phyloP scores from a whole-genome alignment of 2,329 filamentous ascomycete species.

The Byssothecium circinans region DNA sequence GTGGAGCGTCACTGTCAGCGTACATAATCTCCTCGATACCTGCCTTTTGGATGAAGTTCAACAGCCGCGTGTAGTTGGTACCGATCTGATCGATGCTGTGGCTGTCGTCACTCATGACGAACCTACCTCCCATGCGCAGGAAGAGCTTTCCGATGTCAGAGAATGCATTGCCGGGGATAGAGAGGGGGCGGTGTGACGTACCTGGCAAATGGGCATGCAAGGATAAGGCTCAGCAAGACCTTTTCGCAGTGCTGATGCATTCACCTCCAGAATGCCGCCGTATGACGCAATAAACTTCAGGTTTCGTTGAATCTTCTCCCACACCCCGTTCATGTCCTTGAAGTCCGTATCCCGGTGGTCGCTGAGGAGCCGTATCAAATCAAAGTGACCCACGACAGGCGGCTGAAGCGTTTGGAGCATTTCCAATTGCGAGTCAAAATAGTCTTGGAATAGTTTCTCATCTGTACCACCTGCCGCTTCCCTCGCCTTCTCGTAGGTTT shows the following conservation, averaged over 20 bases:
- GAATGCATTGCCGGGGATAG: no score
- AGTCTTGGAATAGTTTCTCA: slow-evolving; percentile 69
- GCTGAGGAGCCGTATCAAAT: slow-evolving; percentile 82
- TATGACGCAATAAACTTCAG: slow-evolving; percentile 70
- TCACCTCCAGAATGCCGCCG: slow-evolving; percentile 85
- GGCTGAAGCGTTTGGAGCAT: slow-evolving; percentile 77
- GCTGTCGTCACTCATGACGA: slow-evolving; percentile 93
- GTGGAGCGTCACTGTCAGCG: slow-evolving; percentile 27
- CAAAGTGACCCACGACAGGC: slow-evolving; percentile 87
- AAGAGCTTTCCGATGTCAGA: slow-evolving; percentile 60
- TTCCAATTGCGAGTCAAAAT: slow-evolving; percentile 83
- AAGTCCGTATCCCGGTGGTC: slow-evolving; percentile 66
- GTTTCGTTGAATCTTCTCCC: slow-evolving; percentile 74
- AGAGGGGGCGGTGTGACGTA: slow-evolving; percentile 51
- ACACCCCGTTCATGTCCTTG: slow-evolving; percentile 63
- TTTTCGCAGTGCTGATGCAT: slow-evolving; percentile 84
- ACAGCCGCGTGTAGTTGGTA: slow-evolving; percentile 74
- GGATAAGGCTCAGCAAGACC: slow-evolving; percentile 92
- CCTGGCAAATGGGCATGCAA: slow-evolving; percentile 73
- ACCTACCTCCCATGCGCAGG: slow-evolving; percentile 70
- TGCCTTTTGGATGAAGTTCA: slow-evolving; percentile 69
- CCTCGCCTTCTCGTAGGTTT: slow-evolving; percentile 67
- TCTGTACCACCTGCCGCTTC: slow-evolving; percentile 60
- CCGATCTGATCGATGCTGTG: slow-evolving; percentile 85
- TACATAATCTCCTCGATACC: slow-evolving; percentile 62